These are phyloP conservation scores for Haplosporangium sp. DNA, from an alignment of 371 early-diverging fungal species.

Conservation along the genomic window DNA sequence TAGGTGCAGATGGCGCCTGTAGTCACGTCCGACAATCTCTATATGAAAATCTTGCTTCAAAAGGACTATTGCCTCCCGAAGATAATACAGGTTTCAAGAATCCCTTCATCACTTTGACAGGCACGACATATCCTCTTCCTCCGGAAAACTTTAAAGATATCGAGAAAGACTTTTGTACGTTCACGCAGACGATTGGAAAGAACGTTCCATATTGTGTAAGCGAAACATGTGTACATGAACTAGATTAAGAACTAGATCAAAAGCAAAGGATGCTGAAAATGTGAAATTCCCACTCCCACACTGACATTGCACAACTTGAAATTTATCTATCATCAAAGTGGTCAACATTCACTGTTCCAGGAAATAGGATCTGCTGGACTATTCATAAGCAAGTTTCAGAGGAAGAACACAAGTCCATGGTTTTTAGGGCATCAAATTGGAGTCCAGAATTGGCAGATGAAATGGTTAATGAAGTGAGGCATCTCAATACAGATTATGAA, in stretches of 20 bases:
- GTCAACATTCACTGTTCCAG: slow-evolving; percentile 2
- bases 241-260: no score
- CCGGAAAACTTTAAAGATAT: not conserved
- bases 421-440: not conserved
- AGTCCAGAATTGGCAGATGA: not conserved
- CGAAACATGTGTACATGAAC: not conserved
- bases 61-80: not conserved
- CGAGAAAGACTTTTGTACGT: not conserved
- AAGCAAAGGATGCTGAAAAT: no score
- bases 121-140: not conserved
- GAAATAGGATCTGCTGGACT: slow-evolving; percentile 10
- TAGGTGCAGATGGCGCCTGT: slow-evolving; percentile 3
- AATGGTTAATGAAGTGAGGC: not conserved
- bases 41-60: not conserved
- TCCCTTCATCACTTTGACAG: not conserved
- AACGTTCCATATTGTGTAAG: slow-evolving; percentile 6
- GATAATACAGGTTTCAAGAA: not conserved
- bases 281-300: no score
- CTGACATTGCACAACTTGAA: not conserved
- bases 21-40: slow-evolving; percentile 8
- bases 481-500: not conserved
- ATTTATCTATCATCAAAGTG: not conserved
- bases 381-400: not conserved
- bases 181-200: slow-evolving; percentile 7
- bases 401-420: not conserved